Conservation (phyloP, 208 protist genomes). For the Acanthamoeba triangularis region DNA sequence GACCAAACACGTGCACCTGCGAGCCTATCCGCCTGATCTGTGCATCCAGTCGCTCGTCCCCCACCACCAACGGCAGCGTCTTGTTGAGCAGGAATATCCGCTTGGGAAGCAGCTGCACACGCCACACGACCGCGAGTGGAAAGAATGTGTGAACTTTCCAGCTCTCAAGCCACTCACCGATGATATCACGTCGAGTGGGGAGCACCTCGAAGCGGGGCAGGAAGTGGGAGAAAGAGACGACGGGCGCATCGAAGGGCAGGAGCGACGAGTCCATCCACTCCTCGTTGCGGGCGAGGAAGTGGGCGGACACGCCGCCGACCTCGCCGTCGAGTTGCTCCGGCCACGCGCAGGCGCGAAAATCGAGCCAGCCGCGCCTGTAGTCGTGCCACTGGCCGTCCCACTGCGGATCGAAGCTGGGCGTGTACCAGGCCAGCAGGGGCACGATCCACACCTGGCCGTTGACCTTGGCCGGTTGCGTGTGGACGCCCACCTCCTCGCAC, state of each 20-base stretch:
- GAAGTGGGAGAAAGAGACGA: constrained; percentile 71
- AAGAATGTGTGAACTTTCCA: background rate
- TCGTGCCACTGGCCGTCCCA: background rate
- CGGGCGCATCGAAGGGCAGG: background rate
- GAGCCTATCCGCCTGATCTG: constrained; percentile 59
- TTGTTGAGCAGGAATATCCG: constrained; percentile 42
- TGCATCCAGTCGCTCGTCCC: constrained; percentile 17
- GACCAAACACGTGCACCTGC: constrained; percentile 67
- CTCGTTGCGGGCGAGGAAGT: constrained; percentile 60
- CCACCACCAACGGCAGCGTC: constrained; percentile 56
- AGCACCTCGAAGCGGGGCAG: constrained; percentile 50
- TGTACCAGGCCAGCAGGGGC: constrained; percentile 56
- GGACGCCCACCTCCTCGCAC: constrained; percentile 59
- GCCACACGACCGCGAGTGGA: background rate
- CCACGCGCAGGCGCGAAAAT: constrained; percentile 55
- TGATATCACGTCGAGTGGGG: background rate
- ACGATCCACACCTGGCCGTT: constrained; percentile 68
- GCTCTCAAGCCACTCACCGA: background rate
- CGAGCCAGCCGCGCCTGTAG: constrained; percentile 66
- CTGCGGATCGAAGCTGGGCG: constrained; percentile 51
- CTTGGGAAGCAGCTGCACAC: constrained; percentile 37
- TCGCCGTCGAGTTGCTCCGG: background rate
- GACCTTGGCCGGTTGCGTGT: constrained; percentile 40
- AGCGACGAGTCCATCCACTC: background rate
- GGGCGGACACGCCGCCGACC: background rate